Evolutionary conservation across 192 early-diverging fungal species (phyloP).

Genomic region (Phycomyces nitens): DNA sequence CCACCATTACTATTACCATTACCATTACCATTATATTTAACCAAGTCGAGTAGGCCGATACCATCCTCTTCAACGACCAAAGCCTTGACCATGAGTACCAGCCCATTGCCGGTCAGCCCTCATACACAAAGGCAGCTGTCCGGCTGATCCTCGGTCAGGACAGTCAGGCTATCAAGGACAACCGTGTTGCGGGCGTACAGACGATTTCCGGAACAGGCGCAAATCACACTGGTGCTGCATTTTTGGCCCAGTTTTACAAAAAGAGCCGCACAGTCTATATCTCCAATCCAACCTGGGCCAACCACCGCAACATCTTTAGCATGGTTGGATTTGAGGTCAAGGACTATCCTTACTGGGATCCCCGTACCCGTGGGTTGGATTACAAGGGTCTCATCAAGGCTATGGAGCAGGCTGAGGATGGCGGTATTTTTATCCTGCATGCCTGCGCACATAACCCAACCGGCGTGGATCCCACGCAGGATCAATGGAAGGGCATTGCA

Average conservation of each 20-base stretch:
- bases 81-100: conserved; percentile 91
- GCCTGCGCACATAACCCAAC: conserved; percentile 99
- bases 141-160: conserved; percentile 80
- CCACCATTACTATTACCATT: no score
- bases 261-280: conserved; percentile 70
- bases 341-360: conserved; percentile 91
- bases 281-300: conserved; percentile 96
- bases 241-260: conserved; percentile 72
- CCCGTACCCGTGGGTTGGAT: conserved; percentile 71
- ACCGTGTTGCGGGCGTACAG: conserved; percentile 60
- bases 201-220: conserved; percentile 97
- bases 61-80: conserved; percentile 63
- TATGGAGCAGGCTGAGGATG: conserved; percentile 66
- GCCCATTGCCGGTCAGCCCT: conserved; percentile 76
- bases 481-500: conserved; percentile 92
- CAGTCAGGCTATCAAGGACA: conserved; percentile 38
- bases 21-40: background rate
- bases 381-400: conserved; percentile 71
- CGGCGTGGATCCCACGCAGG: conserved; percentile 92
- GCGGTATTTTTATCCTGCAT: conserved; percentile 88
- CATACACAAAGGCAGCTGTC: conserved; percentile 77
- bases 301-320: conserved; percentile 87
- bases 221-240: conserved; percentile 76
- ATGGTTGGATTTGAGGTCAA: conserved; percentile 79
- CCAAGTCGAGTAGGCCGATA: conserved; percentile 62